Evolutionary conservation across 345 rosid species (phyloP).

Genomic region (Corymbia maculata): DNA sequence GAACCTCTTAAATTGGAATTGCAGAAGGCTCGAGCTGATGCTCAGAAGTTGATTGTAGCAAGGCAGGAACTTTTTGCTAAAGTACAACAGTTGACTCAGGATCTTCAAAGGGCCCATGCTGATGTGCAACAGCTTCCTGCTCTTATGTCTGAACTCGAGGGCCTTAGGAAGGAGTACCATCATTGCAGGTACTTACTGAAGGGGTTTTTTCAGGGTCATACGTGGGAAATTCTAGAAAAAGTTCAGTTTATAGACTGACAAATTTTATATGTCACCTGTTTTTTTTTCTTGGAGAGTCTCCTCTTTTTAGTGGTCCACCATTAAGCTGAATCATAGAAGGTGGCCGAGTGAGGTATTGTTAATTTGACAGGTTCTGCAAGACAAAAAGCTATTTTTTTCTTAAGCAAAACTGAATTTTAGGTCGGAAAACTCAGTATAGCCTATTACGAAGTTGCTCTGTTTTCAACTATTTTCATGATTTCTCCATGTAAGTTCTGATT

Average conservation of each 20-base stretch:
- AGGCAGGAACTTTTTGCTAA: conserved; percentile 83
- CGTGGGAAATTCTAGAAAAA: not conserved
- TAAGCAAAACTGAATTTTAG: not conserved
- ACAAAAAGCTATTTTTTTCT: not conserved
- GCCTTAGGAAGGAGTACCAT: conserved; percentile 81
- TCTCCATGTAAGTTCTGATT: not conserved
- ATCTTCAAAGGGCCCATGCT: conserved; percentile 58
- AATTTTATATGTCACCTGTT: not conserved
- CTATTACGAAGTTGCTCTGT: not conserved
- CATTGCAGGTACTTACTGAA: conserved; percentile 62
- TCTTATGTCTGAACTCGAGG: conserved; percentile 72
- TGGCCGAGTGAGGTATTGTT: not conserved
- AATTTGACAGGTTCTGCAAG: not conserved
- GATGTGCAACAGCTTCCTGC: conserved; percentile 80
- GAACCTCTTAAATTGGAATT: conserved; percentile 64
- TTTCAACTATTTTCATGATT: not conserved
- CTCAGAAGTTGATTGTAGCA: conserved; percentile 49
- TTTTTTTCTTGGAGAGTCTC: not conserved
- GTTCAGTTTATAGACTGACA: not conserved
- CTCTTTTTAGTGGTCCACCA: not conserved
- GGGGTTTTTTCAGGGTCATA: not conserved
- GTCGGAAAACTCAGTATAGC: not conserved
- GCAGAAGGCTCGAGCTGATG: conserved; percentile 70
- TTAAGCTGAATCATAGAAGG: not conserved
- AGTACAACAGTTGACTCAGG: conserved; percentile 66